A percentile compares a stretch with the other conserved stretches of the same genome.
phyloP scores from a whole-genome alignment of 2,329 filamentous ascomycete genomes.

The Gnomoniopsis smithogilvyi region DNA sequence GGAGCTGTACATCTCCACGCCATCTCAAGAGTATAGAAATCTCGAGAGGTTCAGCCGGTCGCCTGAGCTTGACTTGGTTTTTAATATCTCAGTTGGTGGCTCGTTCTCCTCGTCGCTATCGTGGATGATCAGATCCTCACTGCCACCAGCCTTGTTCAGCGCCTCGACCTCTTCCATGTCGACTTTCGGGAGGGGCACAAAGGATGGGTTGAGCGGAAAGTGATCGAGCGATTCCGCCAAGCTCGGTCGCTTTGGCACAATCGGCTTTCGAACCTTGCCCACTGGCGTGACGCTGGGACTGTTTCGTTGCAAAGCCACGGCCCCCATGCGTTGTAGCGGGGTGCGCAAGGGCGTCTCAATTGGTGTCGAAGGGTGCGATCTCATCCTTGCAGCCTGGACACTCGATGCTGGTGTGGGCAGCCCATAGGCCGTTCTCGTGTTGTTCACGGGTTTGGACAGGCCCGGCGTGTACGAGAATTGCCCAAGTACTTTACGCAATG shows the following conservation, averaged over 20 bases:
- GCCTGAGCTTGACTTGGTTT: not conserved
- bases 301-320: conserved; percentile 37
- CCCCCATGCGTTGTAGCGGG: conserved; percentile 52
- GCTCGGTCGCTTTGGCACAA: conserved; percentile 21
- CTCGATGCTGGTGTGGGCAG: conserved; percentile 36
- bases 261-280: conserved; percentile 21
- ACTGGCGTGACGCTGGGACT: conserved; percentile 25
- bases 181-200: conserved; percentile 53
- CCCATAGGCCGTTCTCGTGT: conserved; percentile 34
- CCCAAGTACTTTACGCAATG: conserved; percentile 22
- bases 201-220: conserved; percentile 48
- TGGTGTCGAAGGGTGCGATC: not conserved
- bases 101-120: conserved; percentile 50
- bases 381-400: conserved; percentile 18
- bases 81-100: conserved; percentile 1
- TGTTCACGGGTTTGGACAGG: conserved; percentile 20
- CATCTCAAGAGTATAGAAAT: conserved; percentile 38
- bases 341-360: conserved; percentile 31
- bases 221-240: conserved; percentile 28
- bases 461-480: conserved; percentile 25
- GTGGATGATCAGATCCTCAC: conserved; percentile 55
- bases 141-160: conserved; percentile 45
- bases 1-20: not conserved
- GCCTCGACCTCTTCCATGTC: conserved; percentile 52
- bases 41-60: conserved; percentile 44